A percentile compares a stretch with the other conserved stretches of the same genome.
These are phyloP conservation scores for Colletotrichum musae DNA, from an alignment of 2,329 filamentous ascomycete genomes.

Conservation along the genomic window DNA sequence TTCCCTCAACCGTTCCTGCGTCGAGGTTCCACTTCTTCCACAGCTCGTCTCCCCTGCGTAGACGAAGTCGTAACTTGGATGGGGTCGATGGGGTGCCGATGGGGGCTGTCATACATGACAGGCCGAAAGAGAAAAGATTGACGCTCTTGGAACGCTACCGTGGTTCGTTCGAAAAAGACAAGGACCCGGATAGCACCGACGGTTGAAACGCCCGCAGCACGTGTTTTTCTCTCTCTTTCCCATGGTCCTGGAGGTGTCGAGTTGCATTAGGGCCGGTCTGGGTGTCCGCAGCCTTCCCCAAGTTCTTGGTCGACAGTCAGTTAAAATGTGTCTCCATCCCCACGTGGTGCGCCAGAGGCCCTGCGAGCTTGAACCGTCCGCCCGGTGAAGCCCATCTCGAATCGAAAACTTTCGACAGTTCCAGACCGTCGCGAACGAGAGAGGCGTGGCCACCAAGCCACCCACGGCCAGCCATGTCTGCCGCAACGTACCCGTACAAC, in stretches of 20 bases:
- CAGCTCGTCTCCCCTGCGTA: background rate
- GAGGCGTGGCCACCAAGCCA: slow-evolving; percentile 23
- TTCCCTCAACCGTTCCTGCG: slow-evolving; percentile 11
- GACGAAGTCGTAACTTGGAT: slow-evolving; percentile 20
- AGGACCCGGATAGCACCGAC: slow-evolving; percentile 1
- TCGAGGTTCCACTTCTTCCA: background rate
- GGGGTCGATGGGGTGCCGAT: slow-evolving; percentile 13
- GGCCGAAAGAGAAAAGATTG: slow-evolving; percentile 23
- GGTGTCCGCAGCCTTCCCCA: background rate
- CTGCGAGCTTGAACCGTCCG: slow-evolving; percentile 14
- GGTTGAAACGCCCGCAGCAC: background rate
- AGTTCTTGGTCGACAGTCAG: background rate
- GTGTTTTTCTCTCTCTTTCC: slow-evolving; percentile 18
- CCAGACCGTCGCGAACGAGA: slow-evolving; percentile 10
- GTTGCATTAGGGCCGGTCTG: background rate
- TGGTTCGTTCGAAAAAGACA: slow-evolving; percentile 1
- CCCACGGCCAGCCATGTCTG: slow-evolving; percentile 22
- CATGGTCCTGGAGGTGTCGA: slow-evolving; percentile 4
- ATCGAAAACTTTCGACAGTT: slow-evolving; percentile 1
- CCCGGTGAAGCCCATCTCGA: slow-evolving; percentile 19
- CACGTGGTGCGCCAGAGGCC: slow-evolving; percentile 8
- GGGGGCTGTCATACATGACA: slow-evolving; percentile 18
- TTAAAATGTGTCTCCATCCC: slow-evolving; percentile 33
- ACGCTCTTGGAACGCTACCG: slow-evolving; percentile 5
- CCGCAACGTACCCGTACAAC: slow-evolving; percentile 35